Conservation (phyloP, 2,329 filamentous ascomycete genomes). For the Dothiorella sarmentorum region DNA sequence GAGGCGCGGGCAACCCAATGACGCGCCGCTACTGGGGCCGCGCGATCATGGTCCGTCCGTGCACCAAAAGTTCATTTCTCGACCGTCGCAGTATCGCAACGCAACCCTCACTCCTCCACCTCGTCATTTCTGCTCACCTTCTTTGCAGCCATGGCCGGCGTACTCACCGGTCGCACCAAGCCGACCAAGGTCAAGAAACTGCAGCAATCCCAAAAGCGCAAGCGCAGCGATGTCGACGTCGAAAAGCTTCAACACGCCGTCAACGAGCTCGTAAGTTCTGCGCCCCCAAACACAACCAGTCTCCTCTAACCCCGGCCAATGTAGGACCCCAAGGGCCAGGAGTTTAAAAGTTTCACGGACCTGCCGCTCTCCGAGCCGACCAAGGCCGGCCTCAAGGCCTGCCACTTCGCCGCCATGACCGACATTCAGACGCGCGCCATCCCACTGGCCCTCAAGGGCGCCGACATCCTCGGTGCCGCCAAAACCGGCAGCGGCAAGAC, state of each 20-base stretch:
- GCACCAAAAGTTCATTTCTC: constrained; percentile 17
- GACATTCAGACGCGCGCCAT: constrained; percentile 91
- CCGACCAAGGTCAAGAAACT: constrained; percentile 57
- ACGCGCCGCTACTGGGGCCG: too few species aligned
- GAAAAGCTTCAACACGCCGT: constrained; percentile 46
- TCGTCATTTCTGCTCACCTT: neutral
- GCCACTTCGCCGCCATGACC: constrained; percentile 85
- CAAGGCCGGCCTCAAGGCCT: constrained; percentile 71
- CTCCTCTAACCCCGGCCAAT: constrained; percentile 20
- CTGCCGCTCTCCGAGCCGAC: constrained; percentile 84
- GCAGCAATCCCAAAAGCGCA: constrained; percentile 51
- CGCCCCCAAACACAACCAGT: neutral
- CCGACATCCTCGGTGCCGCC: constrained; percentile 87
- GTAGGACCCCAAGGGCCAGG: constrained; percentile 58
- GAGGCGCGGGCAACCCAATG: too few species aligned
- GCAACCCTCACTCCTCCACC: neutral
- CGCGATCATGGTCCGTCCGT: neutral
- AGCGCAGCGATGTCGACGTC: constrained; percentile 51
- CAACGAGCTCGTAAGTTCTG: constrained; percentile 37
- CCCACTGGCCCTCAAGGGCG: constrained; percentile 77
- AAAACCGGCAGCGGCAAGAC: constrained; percentile 97
- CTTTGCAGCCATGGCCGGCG: constrained; percentile 22
- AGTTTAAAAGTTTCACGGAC: constrained; percentile 70
- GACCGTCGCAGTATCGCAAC: neutral
- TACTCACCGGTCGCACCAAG: constrained; percentile 41